A percentile compares a stretch with the other conserved stretches of the same genome.
Conservation (phyloP, 2,329 filamentous ascomycete species). For the Alternaria solani region DNA sequence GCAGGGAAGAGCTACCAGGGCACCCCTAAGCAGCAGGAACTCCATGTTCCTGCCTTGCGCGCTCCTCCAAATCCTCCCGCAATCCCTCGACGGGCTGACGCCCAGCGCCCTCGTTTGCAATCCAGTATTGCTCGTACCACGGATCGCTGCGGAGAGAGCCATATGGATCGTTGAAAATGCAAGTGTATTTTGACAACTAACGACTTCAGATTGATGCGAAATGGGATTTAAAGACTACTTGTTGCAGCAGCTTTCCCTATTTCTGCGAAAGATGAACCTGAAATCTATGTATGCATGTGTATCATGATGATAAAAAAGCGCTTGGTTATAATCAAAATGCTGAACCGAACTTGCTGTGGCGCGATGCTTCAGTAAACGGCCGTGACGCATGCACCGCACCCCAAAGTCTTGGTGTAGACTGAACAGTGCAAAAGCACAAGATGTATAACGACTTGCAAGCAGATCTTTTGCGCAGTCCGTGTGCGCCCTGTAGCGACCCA, state of each 20-base stretch:
- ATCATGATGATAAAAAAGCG: neutral
- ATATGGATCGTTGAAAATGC: neutral
- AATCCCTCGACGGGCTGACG: constrained; percentile 10
- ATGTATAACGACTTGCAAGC: neutral
- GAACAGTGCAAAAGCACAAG: neutral
- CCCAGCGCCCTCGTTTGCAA: constrained; percentile 2
- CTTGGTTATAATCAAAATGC: neutral
- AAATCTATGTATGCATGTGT: constrained; percentile 1
- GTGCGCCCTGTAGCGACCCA: neutral
- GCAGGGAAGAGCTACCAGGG: constrained; percentile 5
- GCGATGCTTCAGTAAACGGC: constrained; percentile 16
- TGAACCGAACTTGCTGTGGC: constrained; percentile 5
- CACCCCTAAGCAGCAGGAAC: constrained; percentile 17
- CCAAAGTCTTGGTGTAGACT: neutral
- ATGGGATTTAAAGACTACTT: neutral
- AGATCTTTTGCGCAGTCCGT: neutral
- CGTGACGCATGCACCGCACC: neutral
- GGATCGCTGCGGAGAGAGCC: too few relatives aligned
- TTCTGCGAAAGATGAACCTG: neutral
- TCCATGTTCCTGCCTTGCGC: constrained; percentile 15
- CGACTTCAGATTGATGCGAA: neutral
- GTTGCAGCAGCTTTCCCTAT: neutral
- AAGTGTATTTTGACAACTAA: neutral
- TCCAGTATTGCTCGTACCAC: neutral
- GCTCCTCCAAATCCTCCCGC: constrained; percentile 21